Percentiles rank a stretch among this genome's conserved stretches.
phyloP scores from a whole-genome alignment of 306 rosid genomes.

The Inga leiocalycina region DNA sequence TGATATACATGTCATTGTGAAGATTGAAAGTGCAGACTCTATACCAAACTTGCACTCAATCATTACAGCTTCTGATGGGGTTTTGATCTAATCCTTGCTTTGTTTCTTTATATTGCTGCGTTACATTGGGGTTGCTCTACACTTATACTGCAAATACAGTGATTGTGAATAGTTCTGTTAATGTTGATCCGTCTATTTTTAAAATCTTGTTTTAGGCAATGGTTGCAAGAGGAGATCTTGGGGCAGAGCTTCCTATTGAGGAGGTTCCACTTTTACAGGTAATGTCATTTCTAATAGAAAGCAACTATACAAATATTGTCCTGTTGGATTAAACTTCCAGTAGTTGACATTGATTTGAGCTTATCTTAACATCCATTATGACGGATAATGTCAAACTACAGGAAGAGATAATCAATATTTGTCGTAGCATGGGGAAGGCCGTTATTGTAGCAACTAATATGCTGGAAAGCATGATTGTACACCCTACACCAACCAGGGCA shows the following conservation, averaged over 20 bases:
- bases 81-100: background rate
- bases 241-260: constrained; percentile 62
- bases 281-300: constrained; percentile 1
- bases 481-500: constrained; percentile 98
- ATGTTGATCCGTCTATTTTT: constrained; percentile 17
- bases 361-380: constrained; percentile 28
- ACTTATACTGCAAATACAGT: constrained; percentile 10
- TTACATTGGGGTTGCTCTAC: constrained; percentile 10
- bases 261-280: constrained; percentile 65
- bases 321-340: background rate
- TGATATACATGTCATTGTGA: constrained; percentile 93
- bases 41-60: constrained; percentile 92
- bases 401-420: constrained; percentile 92
- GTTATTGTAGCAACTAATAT: constrained; percentile 98
- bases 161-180: constrained; percentile 18
- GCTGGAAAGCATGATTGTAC: constrained; percentile 99
- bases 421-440: constrained; percentile 99
- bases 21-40: constrained; percentile 97
- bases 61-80: constrained; percentile 72
- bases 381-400: constrained; percentile 32
- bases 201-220: constrained; percentile 43
- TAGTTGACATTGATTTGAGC: constrained; percentile 15
- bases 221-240: constrained; percentile 70
- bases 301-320: constrained; percentile 11
- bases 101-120: constrained; percentile 17